Percentiles rank a stretch among this genome's conserved stretches.
phyloP scores from a whole-genome alignment of 1,139 yeast genomes.

The Yamadazyma triangularis region DNA sequence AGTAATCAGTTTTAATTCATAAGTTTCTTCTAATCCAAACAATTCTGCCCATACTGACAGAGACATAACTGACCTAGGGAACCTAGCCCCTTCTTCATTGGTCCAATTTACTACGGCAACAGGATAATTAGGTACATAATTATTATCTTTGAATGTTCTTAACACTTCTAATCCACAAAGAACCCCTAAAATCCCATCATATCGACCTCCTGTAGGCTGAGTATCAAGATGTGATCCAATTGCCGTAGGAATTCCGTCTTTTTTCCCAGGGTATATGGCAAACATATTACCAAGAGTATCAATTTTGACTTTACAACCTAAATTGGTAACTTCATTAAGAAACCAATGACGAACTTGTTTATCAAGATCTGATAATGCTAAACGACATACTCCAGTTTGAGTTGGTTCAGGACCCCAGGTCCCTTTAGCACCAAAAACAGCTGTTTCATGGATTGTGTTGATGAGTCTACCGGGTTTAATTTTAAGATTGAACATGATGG shows the following conservation, averaged over 20 bases:
- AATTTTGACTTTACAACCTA: constrained; percentile 56
- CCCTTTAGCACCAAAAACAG: constrained; percentile 58
- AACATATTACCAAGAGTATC: constrained; percentile 68
- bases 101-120: constrained; percentile 67
- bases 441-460: constrained; percentile 57
- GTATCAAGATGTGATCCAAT: constrained; percentile 75
- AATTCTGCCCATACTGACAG: constrained; percentile 65
- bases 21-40: constrained; percentile 43
- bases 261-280: constrained; percentile 57
- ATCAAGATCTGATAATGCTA: constrained; percentile 59
- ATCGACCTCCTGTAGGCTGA: constrained; percentile 77
- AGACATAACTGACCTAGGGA: constrained; percentile 62
- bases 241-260: constrained; percentile 52
- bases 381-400: constrained; percentile 59
- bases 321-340: constrained; percentile 40
- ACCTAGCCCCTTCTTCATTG: constrained; percentile 77
- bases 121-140: constrained; percentile 56
- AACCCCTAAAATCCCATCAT: constrained; percentile 71
- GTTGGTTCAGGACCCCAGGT: constrained; percentile 56
- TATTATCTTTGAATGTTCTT: constrained; percentile 58
- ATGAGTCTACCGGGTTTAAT: constrained; percentile 15
- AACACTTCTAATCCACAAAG: constrained; percentile 63
- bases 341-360: constrained; percentile 70
- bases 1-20: constrained; percentile 47
- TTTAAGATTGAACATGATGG: constrained; percentile 5